Evolutionary conservation across 108 stramenopile species (phyloP), one percentile per base, ranked within the genome.

Genomic region (Cyclotella kingstonii): DNA sequence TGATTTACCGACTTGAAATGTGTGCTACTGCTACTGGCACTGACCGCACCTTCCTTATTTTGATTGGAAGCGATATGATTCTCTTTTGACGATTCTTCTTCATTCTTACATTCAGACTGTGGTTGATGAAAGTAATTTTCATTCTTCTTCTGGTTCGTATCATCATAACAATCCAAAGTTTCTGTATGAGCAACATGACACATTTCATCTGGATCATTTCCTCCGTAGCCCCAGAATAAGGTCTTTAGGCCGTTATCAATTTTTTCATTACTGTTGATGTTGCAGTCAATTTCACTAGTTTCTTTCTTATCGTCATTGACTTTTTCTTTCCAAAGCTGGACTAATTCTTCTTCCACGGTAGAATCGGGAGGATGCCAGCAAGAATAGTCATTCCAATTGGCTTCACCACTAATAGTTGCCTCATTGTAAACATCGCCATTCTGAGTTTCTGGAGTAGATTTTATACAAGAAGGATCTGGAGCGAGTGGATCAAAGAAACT

Each of bases 401-500:
- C n/a, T n/a, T 84, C 80, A 8, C 66, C 73, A 45, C 25, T 29
- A 46, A 27, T 36, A 17, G 21, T 43, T 30, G 54, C 46, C 25
- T 60, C 29, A 12, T 60, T 21, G 29, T 36, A 57, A 34, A 47
- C 41, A 28, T 54, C 53, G 4, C 45, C 51, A 15, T 63, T 51
- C n/a, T n/a, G n/a, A n/a, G n/a, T n/a, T n/a, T n/a, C n/a, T n/a
- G n/a, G n/a, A n/a, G n/a, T n/a, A n/a, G n/a, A n/a, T n/a, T n/a
- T n/a, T 0, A 57, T 10, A 63, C 87, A 85, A 5, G 81, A 81
- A n/a, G 83, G 65, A 78, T 89, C 84, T 0, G 55, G 22, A n/a
- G 64, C 34, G 29, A 85, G 54, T 17, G 84, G 79, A 82, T 85
- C 81, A 46, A 68, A 85, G 19, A 89, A 55, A 23, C 80, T 73